phyloP scores from a whole-genome alignment of 2,329 filamentous ascomycete genomes.

The Apiospora saccharicola region DNA sequence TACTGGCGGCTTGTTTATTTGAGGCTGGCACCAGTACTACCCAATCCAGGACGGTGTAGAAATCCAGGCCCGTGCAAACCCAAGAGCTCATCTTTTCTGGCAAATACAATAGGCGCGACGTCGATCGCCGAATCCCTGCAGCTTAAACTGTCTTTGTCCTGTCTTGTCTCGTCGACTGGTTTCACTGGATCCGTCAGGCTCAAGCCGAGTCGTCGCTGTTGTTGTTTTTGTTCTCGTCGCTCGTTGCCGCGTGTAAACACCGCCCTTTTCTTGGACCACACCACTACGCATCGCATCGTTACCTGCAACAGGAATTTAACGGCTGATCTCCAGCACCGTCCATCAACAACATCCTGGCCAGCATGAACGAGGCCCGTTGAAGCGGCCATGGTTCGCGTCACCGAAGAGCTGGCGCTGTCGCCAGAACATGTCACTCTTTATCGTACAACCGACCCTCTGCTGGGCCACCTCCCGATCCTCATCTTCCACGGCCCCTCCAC shows the following conservation, averaged over 20 bases:
- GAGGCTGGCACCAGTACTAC: background rate
- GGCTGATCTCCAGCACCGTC: slow-evolving; percentile 30
- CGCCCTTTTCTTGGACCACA: slow-evolving; percentile 32
- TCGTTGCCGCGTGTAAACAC: slow-evolving; percentile 18
- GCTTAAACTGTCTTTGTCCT: background rate
- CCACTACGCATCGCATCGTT: slow-evolving; percentile 31
- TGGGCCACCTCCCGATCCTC: slow-evolving; percentile 81
- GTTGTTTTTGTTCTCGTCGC: slow-evolving; percentile 16
- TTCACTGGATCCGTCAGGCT: background rate
- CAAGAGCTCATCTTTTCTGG: slow-evolving; percentile 21
- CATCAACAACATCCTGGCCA: slow-evolving; percentile 28
- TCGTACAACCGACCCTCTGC: slow-evolving; percentile 84
- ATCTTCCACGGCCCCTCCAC: slow-evolving; percentile 93
- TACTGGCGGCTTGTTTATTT: background rate
- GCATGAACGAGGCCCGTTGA: slow-evolving; percentile 51
- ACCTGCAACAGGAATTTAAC: slow-evolving; percentile 22
- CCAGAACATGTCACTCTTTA: slow-evolving; percentile 86
- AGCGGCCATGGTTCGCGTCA: slow-evolving; percentile 81
- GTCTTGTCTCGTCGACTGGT: slow-evolving; percentile 18
- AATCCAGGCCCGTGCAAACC: slow-evolving; percentile 18
- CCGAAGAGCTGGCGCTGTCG: slow-evolving; percentile 79
- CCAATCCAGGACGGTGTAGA: slow-evolving; percentile 11
- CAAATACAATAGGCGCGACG: slow-evolving; percentile 16
- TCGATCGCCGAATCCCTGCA: slow-evolving; percentile 15
- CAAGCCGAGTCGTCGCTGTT: background rate